phyloP scores from a whole-genome alignment of 352 stramenopile species.

The Pythium guiyangense region DNA sequence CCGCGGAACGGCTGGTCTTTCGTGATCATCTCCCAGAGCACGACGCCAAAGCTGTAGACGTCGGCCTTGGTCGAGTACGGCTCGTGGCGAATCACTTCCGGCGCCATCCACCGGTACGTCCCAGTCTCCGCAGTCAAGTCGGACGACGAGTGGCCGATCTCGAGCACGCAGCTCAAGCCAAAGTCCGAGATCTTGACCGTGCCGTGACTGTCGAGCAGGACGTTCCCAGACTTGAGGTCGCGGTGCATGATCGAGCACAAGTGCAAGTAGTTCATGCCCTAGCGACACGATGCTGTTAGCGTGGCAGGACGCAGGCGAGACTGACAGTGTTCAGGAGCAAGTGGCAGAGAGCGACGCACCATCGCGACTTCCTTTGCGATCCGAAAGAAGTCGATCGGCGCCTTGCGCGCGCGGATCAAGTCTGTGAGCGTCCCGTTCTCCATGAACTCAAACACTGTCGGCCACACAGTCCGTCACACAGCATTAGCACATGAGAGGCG shows the following conservation, averaged over 20 bases:
- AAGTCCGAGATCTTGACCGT: constrained; percentile 89
- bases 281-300: neutral
- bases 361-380: constrained; percentile 75
- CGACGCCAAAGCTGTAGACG: constrained; percentile 93
- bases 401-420: constrained; percentile 63
- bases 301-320: neutral
- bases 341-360: constrained; percentile 21
- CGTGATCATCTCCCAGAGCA: constrained; percentile 82
- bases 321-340: neutral
- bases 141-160: constrained; percentile 59
- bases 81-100: constrained; percentile 91
- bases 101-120: constrained; percentile 94
- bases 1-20: constrained; percentile 84
- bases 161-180: constrained; percentile 78
- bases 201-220: constrained; percentile 80
- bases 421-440: constrained; percentile 82
- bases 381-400: constrained; percentile 78
- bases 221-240: constrained; percentile 95
- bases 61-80: constrained; percentile 94
- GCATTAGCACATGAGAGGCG: neutral
- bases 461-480: neutral
- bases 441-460: constrained; percentile 85
- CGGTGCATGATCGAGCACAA: constrained; percentile 93
- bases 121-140: constrained; percentile 85
- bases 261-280: constrained; percentile 94